Evolutionary conservation across 192 early-diverging fungal species (phyloP), one percentile per base, ranked within the genome.

Genomic region (Spinellus fusiger): DNA sequence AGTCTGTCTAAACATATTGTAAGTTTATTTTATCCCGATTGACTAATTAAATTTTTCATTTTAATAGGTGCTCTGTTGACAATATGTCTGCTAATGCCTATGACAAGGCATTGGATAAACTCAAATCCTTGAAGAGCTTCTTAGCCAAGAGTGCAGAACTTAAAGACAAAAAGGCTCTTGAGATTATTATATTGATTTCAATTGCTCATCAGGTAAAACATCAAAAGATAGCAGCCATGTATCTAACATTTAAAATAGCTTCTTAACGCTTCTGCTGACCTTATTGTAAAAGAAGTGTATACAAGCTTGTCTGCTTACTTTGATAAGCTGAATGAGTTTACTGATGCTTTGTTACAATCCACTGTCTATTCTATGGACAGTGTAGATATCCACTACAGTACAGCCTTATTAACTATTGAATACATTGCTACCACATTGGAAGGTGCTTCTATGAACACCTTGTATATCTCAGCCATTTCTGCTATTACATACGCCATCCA

Each of bases 1-100:
- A 33, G 66, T 70, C 1, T 80, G 75, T 51, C 68, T 80, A 10
- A 80, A 80, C 55, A 74, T 76, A 18, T 37, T 76, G 67, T 77
- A 77, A 65, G 75, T 50, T 4, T 13, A n/a, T 5, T n/a, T n/a
- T 10, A 44, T 2, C 13, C 10, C 2, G 4, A 44, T 44, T 44
- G 35, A 38, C 18, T 23, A 2, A 20, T 20, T 10, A 16, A n/a
- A 3, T 22, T 54, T 13, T 9, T 37, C 20, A 5, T 37, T 20
- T 3, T 46, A 61, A 28, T 58, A 72, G 70, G 23, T 28, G 47
- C 12, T 70, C 44, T 47, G 26, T 70, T 23, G 63, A 73, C 20
- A 46, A 59, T 9, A 70, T 66, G 50, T 48, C 68, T 53, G 31
- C 63, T 18, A 59, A 70, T 56, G 53, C 46, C 18, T 73, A 64